A percentile compares a stretch with the other conserved stretches of the same genome.
Conservation (phyloP, 169 alveolate genomes). For the Theileria parva region DNA sequence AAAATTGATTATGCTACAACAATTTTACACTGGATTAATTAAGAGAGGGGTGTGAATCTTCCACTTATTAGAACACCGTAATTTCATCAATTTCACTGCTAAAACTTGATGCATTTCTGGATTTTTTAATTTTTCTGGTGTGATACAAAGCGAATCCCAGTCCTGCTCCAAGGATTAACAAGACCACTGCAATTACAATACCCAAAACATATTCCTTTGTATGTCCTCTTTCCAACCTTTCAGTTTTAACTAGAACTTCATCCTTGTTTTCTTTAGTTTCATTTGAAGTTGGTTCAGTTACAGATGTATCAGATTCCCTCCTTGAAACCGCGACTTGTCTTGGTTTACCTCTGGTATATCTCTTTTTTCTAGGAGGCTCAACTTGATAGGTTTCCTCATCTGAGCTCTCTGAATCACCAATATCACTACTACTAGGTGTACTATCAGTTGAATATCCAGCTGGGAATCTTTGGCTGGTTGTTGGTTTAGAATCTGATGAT, state of each 20-base stretch:
- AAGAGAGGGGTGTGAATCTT: background rate
- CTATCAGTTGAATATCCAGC: background rate
- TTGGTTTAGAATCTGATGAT: too few species aligned
- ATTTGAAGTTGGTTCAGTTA: background rate
- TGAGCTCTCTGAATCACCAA: background rate
- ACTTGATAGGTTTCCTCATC: background rate
- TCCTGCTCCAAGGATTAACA: background rate
- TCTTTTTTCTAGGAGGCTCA: background rate
- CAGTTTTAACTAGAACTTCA: background rate
- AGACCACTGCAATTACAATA: background rate
- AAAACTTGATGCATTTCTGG: background rate
- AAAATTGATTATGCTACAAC: background rate
- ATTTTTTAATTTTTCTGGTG: background rate
- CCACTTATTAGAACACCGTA: background rate
- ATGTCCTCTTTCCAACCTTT: background rate
- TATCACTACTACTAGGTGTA: background rate
- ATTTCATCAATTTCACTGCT: background rate
- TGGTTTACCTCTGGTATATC: background rate
- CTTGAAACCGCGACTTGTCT: background rate
- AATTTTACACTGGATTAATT: background rate
- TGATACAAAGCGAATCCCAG: background rate
- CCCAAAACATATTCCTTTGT: background rate
- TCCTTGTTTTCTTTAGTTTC: background rate
- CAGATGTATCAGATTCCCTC: background rate
- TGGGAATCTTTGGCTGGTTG: background rate